Evolutionary conservation across 208 protist species (phyloP), one percentile per base, ranked within the genome.

Genomic region (Crithidia sp.): DNA sequence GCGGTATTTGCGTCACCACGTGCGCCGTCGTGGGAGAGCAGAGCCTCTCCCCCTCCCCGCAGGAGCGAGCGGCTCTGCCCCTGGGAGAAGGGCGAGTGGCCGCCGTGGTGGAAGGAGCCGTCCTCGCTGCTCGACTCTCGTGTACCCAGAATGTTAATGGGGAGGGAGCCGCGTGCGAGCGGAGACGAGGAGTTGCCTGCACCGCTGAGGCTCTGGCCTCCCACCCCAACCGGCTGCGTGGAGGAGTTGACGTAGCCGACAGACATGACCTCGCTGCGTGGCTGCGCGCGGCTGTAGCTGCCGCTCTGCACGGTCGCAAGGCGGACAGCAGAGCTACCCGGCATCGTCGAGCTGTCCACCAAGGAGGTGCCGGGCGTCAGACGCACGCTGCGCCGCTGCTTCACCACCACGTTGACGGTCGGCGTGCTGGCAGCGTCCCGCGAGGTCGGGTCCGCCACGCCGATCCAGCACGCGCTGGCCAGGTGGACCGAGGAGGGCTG

Each of bases 381-480:
- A 49, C 74, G 67, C 3, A 58, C 52, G 47, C 53, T 58, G 49
- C 67, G 74, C 4, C 67, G 67, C 60, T 71, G 74, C 47, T 67
- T 74, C 55, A 79, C 74, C 10, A 70, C 62, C n/a, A 79, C 74
- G 36, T 79, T 74, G 37, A 79, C 52, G 10, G 67, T 66, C 7
- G 74, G 63, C 14, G 39, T 71, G 57, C 53, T 61, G 4, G 60
- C 10, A n/a, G 41, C 47, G 6, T 58, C 74, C 0, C 45, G 41
- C 59, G 67, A 64, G 39, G 62, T 49, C 10, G 43, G 5, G n/a
- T 70, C 67, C 10, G 67, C 67, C 5, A 54, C 4, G 45, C 61
- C 62, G 14, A 73, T 74, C 67, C 74, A 74, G 41, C 52, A 69
- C 19, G 67, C 52, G 16, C 37, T 65, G 4, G 68, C n/a, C 45